Conservation (phyloP, 768 basidiomycete species). For the Paxillus ammoniavirescens region DNA sequence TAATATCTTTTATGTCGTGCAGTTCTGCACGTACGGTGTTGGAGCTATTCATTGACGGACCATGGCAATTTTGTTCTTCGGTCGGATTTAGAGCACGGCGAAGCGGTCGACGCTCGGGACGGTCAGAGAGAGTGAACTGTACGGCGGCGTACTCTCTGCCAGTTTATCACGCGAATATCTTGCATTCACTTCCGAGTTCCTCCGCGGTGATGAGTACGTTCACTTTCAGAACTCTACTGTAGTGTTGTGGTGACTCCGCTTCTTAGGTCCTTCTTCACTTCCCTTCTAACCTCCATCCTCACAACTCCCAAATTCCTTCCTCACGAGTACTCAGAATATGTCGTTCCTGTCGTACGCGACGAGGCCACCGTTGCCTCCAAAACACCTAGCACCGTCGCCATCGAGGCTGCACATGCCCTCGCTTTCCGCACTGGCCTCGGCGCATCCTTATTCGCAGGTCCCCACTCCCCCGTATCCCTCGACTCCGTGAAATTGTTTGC, state of each 20-base stretch:
- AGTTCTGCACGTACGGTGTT: not conserved
- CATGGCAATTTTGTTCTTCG: not conserved
- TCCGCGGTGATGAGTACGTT: slow-evolving; percentile 94
- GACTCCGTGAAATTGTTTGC: slow-evolving; percentile 77
- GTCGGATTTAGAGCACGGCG: slow-evolving; percentile 68
- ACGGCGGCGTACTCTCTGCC: slow-evolving; percentile 87
- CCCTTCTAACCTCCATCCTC: slow-evolving; percentile 82
- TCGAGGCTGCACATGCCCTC: slow-evolving; percentile 85
- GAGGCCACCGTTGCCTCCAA: slow-evolving; percentile 63
- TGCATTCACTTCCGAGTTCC: slow-evolving; percentile 90
- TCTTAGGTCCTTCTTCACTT: slow-evolving; percentile 81
- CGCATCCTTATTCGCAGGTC: slow-evolving; percentile 81
- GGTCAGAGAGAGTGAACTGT: slow-evolving; percentile 89
- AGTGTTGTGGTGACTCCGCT: not conserved
- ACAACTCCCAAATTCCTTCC: slow-evolving; percentile 79
- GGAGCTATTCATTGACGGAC: not conserved
- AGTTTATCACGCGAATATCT: slow-evolving; percentile 87
- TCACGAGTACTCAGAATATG: slow-evolving; percentile 75
- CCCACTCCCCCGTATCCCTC: slow-evolving; percentile 59
- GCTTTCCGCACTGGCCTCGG: slow-evolving; percentile 97
- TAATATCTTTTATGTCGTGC: not conserved
- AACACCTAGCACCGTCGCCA: slow-evolving; percentile 64
- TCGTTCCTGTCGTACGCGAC: slow-evolving; percentile 64
- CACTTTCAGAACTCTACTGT: not conserved
- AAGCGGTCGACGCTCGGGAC: slow-evolving; percentile 87